Base-by-base conservation (phyloP, 2,329 filamentous ascomycete genomes). In the Curvularia eragrostidis region DNA sequence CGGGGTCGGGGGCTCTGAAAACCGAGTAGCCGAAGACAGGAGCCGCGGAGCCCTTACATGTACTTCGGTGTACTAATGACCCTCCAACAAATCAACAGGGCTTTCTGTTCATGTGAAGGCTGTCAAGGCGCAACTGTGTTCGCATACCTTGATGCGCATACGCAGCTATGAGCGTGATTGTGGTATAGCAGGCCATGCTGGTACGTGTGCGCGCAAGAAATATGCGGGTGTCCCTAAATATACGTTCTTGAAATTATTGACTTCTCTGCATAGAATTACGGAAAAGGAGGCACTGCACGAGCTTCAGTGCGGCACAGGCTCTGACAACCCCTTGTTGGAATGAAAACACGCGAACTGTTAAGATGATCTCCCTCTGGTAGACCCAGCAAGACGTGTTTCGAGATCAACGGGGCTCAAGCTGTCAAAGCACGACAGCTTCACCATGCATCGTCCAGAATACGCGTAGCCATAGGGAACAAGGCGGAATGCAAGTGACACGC, bases 261-360 rank as follows among this genome's bases (percentile, higher is more conserved):
- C 36, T 21, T 15, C 13, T 44, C 24, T 46, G 26, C 54, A 52
- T 34, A 38, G 13, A 13, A 46, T 18, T 13, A 42, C 18, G 5
- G 7, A 32, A 32, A n/a, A 10, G 6, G 41, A 44, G 24, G 19
- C n/a, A 18, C 49, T 34, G 51, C 48, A 26, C 26, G 28, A 47
- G 39, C 39, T 26, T 32, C 34, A 47, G 13, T 53, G 57, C 39
- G 57, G 57, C 54, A 53, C 49, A 21, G 46, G 26, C 39, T 52
- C 23, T 12, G 49, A 28, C n/a, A 24, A 26, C n/a, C 21, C 9
- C 21, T 38, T 13, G 48, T 57, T 41, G 57, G 46, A 26, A 38
- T 32, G 28, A 41, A 50, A 50, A 47, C 34, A 43, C 36, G 53
- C 28, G 46, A 38, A 21, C n/a, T 26, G 10, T 28, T 34, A 12